Percentiles rank a stretch among this genome's conserved stretches.
Conservation (phyloP, 805 yeast species). For the Saccharomyces mikatae region DNA sequence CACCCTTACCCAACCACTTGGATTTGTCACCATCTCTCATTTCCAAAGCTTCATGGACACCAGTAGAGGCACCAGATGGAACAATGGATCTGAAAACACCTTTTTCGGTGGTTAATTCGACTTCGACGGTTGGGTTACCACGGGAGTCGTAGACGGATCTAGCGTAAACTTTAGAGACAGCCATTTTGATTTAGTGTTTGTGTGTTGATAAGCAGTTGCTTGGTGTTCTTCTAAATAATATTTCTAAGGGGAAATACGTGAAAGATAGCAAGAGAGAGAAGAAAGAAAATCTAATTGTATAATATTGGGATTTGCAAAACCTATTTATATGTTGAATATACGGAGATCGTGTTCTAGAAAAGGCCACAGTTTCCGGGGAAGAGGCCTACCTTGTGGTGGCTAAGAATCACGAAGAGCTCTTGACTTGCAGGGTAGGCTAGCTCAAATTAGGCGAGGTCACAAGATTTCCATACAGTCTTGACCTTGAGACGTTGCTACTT, state of each 20-base stretch:
- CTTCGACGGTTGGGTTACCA: conserved; percentile 97
- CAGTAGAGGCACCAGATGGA: conserved; percentile 96
- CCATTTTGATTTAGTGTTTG: conserved; percentile 37
- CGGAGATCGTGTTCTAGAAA: background rate
- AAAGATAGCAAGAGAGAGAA: background rate
- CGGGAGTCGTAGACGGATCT: conserved; percentile 94
- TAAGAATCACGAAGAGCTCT: background rate
- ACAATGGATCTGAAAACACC: conserved; percentile 88
- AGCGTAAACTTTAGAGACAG: conserved; percentile 68
- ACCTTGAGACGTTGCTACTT: background rate
- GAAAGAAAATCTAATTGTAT: background rate
- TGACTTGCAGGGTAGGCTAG: background rate
- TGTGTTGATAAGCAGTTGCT: conserved; percentile 9
- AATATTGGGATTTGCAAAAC: background rate
- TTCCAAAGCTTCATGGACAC: conserved; percentile 90
- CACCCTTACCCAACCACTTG: conserved; percentile 95
- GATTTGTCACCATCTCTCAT: conserved; percentile 89
- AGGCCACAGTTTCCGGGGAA: background rate
- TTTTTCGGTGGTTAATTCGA: conserved; percentile 74
- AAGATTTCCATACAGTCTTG: background rate
- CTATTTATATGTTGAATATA: background rate
- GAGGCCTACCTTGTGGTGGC: background rate
- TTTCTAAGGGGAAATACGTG: background rate
- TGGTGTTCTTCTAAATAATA: conserved; percentile 9
- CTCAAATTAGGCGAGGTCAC: background rate